Conservation (phyloP, 306 rosid species). For the Inga oerstediana region DNA sequence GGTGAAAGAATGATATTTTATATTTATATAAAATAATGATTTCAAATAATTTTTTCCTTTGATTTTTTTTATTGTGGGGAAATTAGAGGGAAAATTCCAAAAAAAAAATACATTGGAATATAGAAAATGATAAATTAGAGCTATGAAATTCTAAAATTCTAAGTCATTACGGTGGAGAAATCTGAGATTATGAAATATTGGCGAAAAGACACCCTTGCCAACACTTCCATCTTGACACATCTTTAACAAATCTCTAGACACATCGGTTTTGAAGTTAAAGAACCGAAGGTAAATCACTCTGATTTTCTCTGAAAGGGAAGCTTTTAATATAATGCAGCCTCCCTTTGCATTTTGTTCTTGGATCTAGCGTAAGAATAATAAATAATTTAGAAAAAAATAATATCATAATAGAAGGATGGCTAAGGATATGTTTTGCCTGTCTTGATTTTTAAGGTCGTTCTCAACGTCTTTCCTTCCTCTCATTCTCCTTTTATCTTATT, state of each 20-base stretch:
- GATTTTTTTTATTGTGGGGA: too few relatives aligned
- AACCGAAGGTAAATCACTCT: not conserved
- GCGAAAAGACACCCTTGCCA: not conserved
- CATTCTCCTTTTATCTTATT: too few relatives aligned
- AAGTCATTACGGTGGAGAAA: too few relatives aligned
- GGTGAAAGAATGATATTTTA: too few relatives aligned
- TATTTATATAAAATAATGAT: too few relatives aligned
- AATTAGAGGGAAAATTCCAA: too few relatives aligned
- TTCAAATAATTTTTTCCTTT: too few relatives aligned
- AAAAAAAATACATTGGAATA: too few relatives aligned
- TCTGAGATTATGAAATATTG: too few relatives aligned
- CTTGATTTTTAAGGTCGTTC: not conserved
- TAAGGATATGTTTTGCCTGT: not conserved
- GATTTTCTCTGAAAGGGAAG: not conserved
- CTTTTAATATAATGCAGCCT: not conserved
- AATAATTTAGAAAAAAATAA: not conserved
- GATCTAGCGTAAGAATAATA: not conserved
- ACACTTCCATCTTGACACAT: not conserved
- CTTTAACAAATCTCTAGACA: not conserved
- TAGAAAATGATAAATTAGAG: too few relatives aligned
- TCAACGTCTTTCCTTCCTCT: too few relatives aligned
- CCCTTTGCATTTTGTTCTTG: not conserved
- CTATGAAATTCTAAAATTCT: not conserved
- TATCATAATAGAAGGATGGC: not conserved
- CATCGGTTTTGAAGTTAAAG: not conserved